Conservation (phyloP, 1,284 basidiomycete genomes). For the Apiotrichum gracile region DNA sequence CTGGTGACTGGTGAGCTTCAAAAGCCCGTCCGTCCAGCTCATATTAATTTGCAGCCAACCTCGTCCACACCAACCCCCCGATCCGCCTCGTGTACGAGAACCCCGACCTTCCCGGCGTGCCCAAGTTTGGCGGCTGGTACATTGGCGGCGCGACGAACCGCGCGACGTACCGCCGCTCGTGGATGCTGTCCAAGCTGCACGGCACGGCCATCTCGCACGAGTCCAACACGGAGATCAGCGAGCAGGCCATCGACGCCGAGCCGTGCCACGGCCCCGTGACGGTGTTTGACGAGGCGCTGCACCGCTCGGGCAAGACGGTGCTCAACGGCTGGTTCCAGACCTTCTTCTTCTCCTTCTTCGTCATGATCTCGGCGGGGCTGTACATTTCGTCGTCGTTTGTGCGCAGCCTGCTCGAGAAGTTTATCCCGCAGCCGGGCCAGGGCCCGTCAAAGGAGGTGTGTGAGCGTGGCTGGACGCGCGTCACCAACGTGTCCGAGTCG, state of each 20-base stretch:
- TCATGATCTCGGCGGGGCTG: conserved; percentile 32
- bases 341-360: conserved; percentile 9
- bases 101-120: conserved; percentile 9
- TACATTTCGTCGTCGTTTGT: conserved; percentile 34
- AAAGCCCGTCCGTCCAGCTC: neutral
- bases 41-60: neutral
- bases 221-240: neutral
- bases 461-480: conserved; percentile 55
- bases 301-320: neutral
- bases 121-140: conserved; percentile 53
- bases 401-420: conserved; percentile 45
- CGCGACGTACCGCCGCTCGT: conserved; percentile 68
- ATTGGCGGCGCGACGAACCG: conserved; percentile 61
- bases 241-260: conserved; percentile 4
- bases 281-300: conserved; percentile 59
- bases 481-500: conserved; percentile 57
- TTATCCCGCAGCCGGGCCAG: conserved; percentile 56
- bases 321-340: conserved; percentile 7
- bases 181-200: conserved; percentile 58
- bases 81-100: conserved; percentile 5
- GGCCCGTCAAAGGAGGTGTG: conserved; percentile 53
- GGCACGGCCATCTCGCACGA: conserved; percentile 3
- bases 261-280: conserved; percentile 60
- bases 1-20: conserved; percentile 7
- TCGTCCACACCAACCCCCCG: neutral